These are phyloP conservation scores for Penicillium cataractarum DNA, from an alignment of 495 filamentous ascomycete genomes.

Conservation along the genomic window DNA sequence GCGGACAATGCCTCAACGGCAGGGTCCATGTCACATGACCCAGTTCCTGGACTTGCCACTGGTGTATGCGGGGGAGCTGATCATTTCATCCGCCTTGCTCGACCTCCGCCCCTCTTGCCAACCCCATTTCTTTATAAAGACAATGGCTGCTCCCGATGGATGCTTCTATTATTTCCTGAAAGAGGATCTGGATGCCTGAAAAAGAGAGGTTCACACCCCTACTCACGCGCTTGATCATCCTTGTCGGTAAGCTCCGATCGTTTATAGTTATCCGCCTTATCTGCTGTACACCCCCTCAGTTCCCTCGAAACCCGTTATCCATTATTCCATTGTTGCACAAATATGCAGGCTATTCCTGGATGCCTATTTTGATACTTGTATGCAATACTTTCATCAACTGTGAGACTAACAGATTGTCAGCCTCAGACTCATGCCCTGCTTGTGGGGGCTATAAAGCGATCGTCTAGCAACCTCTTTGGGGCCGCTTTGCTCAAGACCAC, in stretches of 20 bases:
- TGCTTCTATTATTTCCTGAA: background rate
- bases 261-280: slow-evolving; percentile 26
- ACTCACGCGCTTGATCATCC: background rate
- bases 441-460: background rate
- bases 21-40: slow-evolving; percentile 8
- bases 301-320: slow-evolving; percentile 13
- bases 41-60: slow-evolving; percentile 7
- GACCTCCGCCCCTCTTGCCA: background rate
- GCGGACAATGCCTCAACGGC: background rate
- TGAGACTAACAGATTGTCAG: slow-evolving; percentile 12
- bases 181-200: background rate
- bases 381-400: slow-evolving; percentile 3
- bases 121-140: slow-evolving; percentile 6
- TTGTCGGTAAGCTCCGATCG: slow-evolving; percentile 27
- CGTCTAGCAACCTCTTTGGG: slow-evolving; percentile 1
- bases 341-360: slow-evolving; percentile 20
- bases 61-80: background rate
- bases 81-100: slow-evolving; percentile 8
- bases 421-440: background rate
- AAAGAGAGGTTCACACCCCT: background rate
- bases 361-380: background rate
- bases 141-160: slow-evolving; percentile 6
- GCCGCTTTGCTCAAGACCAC: background rate
- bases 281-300: slow-evolving; percentile 13
- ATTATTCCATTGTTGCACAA: slow-evolving; percentile 10